Evolutionary conservation across 2,329 filamentous ascomycete species (phyloP), one percentile per base, ranked within the genome.

Genomic region (Paecilomyces niveus): DNA sequence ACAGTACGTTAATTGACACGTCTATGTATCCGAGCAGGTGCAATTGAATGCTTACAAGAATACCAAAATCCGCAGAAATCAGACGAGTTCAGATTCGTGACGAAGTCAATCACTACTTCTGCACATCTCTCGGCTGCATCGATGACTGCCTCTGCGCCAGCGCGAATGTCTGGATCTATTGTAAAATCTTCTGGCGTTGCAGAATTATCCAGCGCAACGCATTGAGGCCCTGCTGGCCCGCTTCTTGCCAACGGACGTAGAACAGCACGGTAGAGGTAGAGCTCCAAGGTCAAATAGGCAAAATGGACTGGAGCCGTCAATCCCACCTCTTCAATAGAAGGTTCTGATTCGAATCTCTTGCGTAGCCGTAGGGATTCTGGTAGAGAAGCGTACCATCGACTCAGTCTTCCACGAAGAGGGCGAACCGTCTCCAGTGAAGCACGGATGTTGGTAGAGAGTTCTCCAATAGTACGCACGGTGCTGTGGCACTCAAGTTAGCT

Each of bases 181-280:
- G n/a, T n/a, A 5, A 45, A 45, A 45, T 45, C 39, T 6, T 45
- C 39, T 9, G n/a, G 8, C 7, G 39, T 45, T 13, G 65, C 62
- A 1, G 68, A 68, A 13, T 63, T 65, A 49, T 63, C 31, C 15
- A 54, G 59, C 11, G 66, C 65, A 29, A 65, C 64, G 11, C 64
- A 61, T 63, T 9, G 65, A 67, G 1, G 64, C 67, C 3, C 64
- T 31, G 45, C 15, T 45, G 66, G n/a, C 68, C 69, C 63, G 70
- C 65, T 0, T 68, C 68, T 13, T 68, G 68, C 15, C n/a, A 45
- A 9, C 7, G 39, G 39, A 45, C 39, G 39, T 9, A 74, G 62
- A 53, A 74, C 65, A 0, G 71, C 71, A 26, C 72, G 71, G 58
- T 73, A 73, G 2, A 72, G 64, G 39, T 67, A 72, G 3, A 74